Conservation (phyloP, 225 moss, liverwort and hornwort species). For the Takakia lepidozioides region DNA sequence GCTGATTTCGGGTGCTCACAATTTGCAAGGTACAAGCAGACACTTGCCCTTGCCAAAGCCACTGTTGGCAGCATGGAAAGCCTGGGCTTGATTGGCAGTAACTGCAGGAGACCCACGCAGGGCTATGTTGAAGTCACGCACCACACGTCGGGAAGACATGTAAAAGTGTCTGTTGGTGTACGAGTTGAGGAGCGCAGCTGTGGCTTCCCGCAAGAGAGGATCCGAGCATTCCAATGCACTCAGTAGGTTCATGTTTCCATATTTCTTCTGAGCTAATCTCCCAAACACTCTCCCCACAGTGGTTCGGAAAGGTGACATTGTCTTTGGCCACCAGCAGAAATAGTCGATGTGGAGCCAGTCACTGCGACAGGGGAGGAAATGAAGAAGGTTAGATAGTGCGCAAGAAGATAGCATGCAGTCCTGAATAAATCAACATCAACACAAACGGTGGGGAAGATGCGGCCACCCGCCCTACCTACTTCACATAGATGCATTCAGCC, state of each 20-base stretch:
- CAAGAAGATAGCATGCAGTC: too few species aligned
- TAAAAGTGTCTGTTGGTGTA: conserved; percentile 53
- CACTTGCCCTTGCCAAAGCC: conserved; percentile 71
- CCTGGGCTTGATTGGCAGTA: conserved; percentile 34
- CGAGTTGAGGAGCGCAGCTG: conserved; percentile 57
- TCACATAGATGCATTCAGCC: too few species aligned
- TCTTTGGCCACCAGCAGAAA: conserved; percentile 67
- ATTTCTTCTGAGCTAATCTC: conserved; percentile 37
- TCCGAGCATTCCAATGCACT: conserved; percentile 44
- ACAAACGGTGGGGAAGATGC: too few species aligned
- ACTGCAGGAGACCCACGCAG: conserved; percentile 24
- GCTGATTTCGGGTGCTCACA: too few species aligned
- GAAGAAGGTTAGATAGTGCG: too few species aligned
- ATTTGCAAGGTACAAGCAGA: conserved; percentile 59
- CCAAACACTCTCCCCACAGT: conserved; percentile 71
- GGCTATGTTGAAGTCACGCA: conserved; percentile 34
- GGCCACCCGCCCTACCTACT: too few species aligned
- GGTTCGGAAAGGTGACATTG: conserved; percentile 45
- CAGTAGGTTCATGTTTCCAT: conserved; percentile 41
- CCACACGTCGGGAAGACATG: conserved; percentile 40
- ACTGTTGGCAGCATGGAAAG: conserved; percentile 42
- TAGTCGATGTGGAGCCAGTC: conserved; percentile 60
- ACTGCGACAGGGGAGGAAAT: conserved; percentile 15
- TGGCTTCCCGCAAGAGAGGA: conserved; percentile 59
- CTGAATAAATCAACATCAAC: too few species aligned